A percentile compares a stretch with the other conserved stretches of the same genome.
Evolutionary conservation across 2,329 filamentous ascomycete genomes (phyloP).

Genomic region (Trichoderma brevicompactum): DNA sequence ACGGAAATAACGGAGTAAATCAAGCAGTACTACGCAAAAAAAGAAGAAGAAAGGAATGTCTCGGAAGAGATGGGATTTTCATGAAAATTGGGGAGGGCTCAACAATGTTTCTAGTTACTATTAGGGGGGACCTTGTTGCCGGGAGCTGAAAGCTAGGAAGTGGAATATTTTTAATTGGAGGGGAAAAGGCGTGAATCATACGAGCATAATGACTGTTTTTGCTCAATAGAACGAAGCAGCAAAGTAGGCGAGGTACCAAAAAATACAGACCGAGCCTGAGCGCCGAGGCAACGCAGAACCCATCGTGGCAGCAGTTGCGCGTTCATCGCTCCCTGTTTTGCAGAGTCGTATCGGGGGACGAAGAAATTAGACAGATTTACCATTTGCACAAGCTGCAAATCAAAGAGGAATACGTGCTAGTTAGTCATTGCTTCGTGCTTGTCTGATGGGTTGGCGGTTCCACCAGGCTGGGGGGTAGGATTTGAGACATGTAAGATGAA

Average conservation of each 20-base stretch:
- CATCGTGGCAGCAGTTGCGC: background rate
- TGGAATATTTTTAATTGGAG: background rate
- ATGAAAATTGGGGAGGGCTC: background rate
- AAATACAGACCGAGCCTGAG: background rate
- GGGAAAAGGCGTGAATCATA: slow-evolving; percentile 9
- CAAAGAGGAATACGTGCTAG: no score
- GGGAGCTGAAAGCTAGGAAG: slow-evolving; percentile 1
- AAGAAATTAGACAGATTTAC: background rate
- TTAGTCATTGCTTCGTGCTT: no score
- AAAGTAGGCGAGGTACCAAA: no score
- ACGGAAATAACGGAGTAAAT: background rate
- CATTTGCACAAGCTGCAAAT: no score
- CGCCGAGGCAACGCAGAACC: no score
- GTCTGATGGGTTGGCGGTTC: slow-evolving; percentile 5
- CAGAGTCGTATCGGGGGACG: background rate
- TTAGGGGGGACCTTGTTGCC: background rate
- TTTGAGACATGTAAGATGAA: slow-evolving; percentile 27
- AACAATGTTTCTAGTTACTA: background rate
- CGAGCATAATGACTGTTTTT: background rate
- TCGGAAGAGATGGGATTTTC: background rate
- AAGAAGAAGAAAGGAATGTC: background rate
- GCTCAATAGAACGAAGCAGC: no score
- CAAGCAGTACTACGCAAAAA: background rate
- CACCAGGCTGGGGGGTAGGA: slow-evolving; percentile 9
- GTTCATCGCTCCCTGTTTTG: background rate